Evolutionary conservation across 768 basidiomycete species (phyloP).

Genomic region (Kwoniella mangroviensis): DNA sequence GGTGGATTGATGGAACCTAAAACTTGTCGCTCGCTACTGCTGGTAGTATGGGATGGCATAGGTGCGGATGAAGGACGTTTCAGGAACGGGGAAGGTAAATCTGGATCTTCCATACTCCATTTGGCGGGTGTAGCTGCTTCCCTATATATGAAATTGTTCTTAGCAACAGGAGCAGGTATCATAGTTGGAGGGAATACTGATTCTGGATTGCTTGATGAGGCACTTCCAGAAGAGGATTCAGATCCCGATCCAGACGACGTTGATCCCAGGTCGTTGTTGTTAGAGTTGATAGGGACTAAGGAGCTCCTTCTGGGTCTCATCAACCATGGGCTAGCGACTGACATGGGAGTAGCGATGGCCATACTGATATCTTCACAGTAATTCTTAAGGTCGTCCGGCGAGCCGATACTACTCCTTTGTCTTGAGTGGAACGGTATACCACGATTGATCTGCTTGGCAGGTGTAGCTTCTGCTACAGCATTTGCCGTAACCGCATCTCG

Average conservation of each 20-base stretch:
- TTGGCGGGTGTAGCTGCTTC: slow-evolving; percentile 56
- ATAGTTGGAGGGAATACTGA: slow-evolving; percentile 31
- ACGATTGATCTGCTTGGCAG: slow-evolving; percentile 38
- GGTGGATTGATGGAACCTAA: slow-evolving; percentile 37
- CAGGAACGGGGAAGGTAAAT: slow-evolving; percentile 54
- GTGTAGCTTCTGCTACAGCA: slow-evolving; percentile 33
- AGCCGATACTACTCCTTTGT: slow-evolving; percentile 48
- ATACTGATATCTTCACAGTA: slow-evolving; percentile 50
- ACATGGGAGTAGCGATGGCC: slow-evolving; percentile 44
- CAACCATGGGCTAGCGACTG: slow-evolving; percentile 28
- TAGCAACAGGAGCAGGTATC: slow-evolving; percentile 37
- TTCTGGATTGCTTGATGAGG: slow-evolving; percentile 8
- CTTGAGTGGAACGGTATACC: slow-evolving; percentile 19
- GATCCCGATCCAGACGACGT: slow-evolving; percentile 9
- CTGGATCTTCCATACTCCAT: slow-evolving; percentile 52
- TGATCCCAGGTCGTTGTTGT: not conserved
- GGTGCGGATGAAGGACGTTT: slow-evolving; percentile 27
- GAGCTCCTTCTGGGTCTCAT: slow-evolving; percentile 30
- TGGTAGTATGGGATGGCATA: not conserved
- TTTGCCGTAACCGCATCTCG: slow-evolving; percentile 17
- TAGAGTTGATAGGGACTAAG: not conserved
- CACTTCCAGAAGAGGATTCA: slow-evolving; percentile 3
- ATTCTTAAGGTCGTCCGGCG: slow-evolving; percentile 40
- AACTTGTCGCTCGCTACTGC: not conserved
- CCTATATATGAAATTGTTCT: slow-evolving; percentile 38